These are phyloP conservation scores for Diplodia sapinea DNA, from an alignment of 2,329 filamentous ascomycete species.

Conservation along the genomic window DNA sequence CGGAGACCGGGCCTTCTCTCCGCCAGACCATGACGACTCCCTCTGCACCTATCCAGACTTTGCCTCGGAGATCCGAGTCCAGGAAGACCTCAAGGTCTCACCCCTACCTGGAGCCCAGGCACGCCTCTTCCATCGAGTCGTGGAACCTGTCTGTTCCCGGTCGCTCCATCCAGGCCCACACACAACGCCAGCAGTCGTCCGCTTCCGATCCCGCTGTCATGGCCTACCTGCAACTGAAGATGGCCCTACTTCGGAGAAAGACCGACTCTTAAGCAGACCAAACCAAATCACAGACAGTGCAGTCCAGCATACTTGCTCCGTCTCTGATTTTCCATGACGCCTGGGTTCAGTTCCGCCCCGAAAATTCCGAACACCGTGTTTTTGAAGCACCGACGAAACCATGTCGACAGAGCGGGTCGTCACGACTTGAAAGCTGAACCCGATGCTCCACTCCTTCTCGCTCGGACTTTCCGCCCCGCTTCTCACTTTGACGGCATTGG, in stretches of 20 bases:
- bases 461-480: background rate
- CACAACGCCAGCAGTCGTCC: constrained; percentile 13
- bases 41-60: constrained; percentile 68
- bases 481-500: constrained; percentile 2
- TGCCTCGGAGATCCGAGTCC: background rate
- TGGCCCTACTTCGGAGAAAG: constrained; percentile 30
- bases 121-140: constrained; percentile 31
- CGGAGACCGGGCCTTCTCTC: background rate
- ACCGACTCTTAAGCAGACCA: constrained; percentile 3
- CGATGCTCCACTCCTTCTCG: background rate
- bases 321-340: background rate
- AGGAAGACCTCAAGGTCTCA: background rate
- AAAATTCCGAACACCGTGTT: background rate
- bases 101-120: constrained; percentile 25
- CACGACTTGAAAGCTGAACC: background rate
- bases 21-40: constrained; percentile 64
- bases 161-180: constrained; percentile 31
- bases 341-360: background rate
- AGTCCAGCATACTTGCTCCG: background rate
- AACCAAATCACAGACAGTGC: no score
- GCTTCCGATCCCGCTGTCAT: constrained; percentile 30
- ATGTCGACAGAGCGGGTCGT: background rate
- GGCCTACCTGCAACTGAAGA: constrained; percentile 32
- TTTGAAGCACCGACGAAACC: background rate
- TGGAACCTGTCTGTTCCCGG: constrained; percentile 33